These are phyloP conservation scores for Candida multigemmis DNA, from an alignment of 805 yeast genomes.

Conservation along the genomic window DNA sequence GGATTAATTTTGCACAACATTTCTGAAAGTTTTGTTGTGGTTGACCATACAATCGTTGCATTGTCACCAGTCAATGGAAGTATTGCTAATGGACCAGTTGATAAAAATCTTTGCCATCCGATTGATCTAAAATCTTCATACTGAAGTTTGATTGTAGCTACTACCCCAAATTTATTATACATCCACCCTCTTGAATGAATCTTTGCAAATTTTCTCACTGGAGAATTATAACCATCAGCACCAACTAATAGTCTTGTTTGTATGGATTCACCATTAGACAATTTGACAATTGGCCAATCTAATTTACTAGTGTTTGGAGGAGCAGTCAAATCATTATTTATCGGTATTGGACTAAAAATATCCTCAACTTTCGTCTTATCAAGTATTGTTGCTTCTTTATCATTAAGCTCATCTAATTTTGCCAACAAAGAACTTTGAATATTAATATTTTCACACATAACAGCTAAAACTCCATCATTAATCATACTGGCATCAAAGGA, in stretches of 20 bases:
- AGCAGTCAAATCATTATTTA: slow-evolving; percentile 9
- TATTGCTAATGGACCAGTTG: slow-evolving; percentile 88
- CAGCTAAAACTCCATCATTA: slow-evolving; percentile 38
- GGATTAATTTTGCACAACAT: slow-evolving; percentile 45
- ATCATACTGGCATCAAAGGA: slow-evolving; percentile 59
- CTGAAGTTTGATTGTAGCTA: slow-evolving; percentile 73
- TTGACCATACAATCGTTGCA: slow-evolving; percentile 93
- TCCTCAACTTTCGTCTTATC: slow-evolving; percentile 62
- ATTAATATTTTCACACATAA: slow-evolving; percentile 84
- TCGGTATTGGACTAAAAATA: slow-evolving; percentile 23
- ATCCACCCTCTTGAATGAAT: slow-evolving; percentile 90
- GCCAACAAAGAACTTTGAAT: slow-evolving; percentile 66
- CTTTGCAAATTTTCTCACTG: slow-evolving; percentile 73
- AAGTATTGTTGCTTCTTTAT: slow-evolving; percentile 27
- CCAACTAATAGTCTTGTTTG: slow-evolving; percentile 79
- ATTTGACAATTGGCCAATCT: slow-evolving; percentile 71
- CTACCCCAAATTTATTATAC: slow-evolving; percentile 84
- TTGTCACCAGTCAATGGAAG: slow-evolving; percentile 79
- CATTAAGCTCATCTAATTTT: slow-evolving; percentile 26
- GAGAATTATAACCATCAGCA: slow-evolving; percentile 94
- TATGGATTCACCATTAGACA: slow-evolving; percentile 55
- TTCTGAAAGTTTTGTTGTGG: slow-evolving; percentile 65
- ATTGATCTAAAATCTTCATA: slow-evolving; percentile 59
- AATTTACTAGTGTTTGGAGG: slow-evolving; percentile 8
- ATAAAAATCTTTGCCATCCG: slow-evolving; percentile 92